Evolutionary conservation across 768 basidiomycete species (phyloP), one percentile per base, ranked within the genome.

Genomic region (Amanita polypyramis): DNA sequence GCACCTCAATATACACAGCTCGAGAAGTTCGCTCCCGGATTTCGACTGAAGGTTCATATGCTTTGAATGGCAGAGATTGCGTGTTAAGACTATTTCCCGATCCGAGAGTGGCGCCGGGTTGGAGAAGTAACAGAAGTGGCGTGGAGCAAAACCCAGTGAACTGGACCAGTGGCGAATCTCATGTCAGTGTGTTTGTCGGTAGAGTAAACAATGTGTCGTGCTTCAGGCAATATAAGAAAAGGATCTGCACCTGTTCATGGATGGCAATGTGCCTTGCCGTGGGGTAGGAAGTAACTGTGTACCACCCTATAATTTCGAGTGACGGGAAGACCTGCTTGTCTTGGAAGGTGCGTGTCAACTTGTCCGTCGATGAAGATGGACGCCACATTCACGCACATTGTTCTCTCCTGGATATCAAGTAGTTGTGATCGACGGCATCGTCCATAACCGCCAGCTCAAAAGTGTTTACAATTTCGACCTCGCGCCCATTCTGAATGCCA

Each of bases 241-340:
- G 25, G 15, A 20, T 54, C 65, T 12, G 37, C 41, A 82, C 93
- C 71, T 96, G 91, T 61, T 88, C 82, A 60, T 97, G 91, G 14
- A 98, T 73, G 1, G 76, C 71, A 38, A 91, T 80, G 58, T 98
- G 92, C 15, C 69, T 70, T n/a, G 75, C 58, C 1, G 82, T 82
- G 0, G 91, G 91, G 9, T 70, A 68, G n/a, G 74, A 62, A 12
- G 90, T 83, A 37, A 94, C 82, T 0, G 87, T 88, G 65, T 99
- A 99, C 96, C 96, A 99, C 6, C 96, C 96, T 43, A 99, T 87
- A 59, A 99, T 84, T 60, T 98, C 96, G 29, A 98, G 74, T 0
- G 93, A 92, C 9, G 96, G 96, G 63, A 99, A 98, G 17, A 98
- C 95, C 66, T 96, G 93, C 64, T 95, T 95, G 73, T 93, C 95